phyloP scores from a whole-genome alignment of 768 basidiomycete genomes.

The Tricholoma furcatifolium region DNA sequence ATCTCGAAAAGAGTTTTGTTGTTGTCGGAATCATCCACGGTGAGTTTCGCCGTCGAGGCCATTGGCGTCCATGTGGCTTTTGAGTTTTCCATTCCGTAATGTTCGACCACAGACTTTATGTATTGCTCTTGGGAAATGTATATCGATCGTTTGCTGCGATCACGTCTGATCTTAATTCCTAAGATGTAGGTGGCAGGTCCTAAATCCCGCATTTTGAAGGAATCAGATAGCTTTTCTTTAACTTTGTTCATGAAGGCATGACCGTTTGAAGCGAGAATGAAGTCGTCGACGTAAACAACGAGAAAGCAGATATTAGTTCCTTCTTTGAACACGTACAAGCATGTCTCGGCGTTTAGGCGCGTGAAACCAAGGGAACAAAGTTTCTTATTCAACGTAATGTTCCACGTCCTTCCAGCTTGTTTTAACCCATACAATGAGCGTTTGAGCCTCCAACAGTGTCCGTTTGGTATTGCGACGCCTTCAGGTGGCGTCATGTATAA shows the following conservation, averaged over 20 bases:
- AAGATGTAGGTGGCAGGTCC: no score
- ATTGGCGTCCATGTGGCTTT: neutral
- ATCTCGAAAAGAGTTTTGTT: no score
- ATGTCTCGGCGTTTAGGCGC: no score
- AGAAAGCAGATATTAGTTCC: no score
- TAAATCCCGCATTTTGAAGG: neutral
- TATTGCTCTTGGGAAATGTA: no score
- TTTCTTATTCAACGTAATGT: neutral
- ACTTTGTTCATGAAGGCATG: no score
- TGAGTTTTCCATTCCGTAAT: neutral
- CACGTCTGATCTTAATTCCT: no score
- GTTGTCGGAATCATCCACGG: neutral
- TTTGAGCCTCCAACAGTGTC: neutral
- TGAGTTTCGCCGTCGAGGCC: neutral
- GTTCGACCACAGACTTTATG: neutral
- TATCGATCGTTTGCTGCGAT: no score
- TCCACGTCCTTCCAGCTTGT: neutral
- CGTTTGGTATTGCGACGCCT: neutral
- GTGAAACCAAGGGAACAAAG: no score
- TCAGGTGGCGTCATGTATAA: neutral
- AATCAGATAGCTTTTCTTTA: neutral
- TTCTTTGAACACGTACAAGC: no score
- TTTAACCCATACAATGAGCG: neutral
- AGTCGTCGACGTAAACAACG: no score
- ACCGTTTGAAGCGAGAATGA: no score